Evolutionary conservation across 495 filamentous ascomycete species (phyloP).

Genomic region (Aspergillus sclerotiicarbonarius): DNA sequence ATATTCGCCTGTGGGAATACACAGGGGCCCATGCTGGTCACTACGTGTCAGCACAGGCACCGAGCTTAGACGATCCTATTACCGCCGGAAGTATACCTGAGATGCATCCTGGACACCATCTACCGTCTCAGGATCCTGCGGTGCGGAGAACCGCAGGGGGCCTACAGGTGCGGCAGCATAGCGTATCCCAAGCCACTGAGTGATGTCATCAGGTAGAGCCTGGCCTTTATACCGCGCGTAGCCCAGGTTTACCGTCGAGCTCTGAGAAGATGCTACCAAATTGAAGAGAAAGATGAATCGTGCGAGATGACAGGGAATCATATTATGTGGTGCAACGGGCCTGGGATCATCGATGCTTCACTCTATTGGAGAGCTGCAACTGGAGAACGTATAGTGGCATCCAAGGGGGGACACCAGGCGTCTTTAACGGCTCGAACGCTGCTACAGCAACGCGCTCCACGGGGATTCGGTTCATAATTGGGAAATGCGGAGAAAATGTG

Average conservation of each 20-base stretch:
- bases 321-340: not conserved
- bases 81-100: conserved; percentile 24
- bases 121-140: conserved; percentile 49
- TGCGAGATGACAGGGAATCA: conserved; percentile 9
- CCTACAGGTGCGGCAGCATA: conserved; percentile 61
- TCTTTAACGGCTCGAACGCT: too few relatives aligned
- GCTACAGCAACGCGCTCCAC: too few relatives aligned
- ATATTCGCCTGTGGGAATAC: conserved; percentile 45
- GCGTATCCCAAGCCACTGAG: conserved; percentile 65
- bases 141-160: conserved; percentile 57
- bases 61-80: not conserved
- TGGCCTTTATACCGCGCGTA: conserved; percentile 43
- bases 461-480: too few relatives aligned
- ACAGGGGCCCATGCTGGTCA: conserved; percentile 48
- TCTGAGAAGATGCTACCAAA: conserved; percentile 18
- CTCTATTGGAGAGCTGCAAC: too few relatives aligned
- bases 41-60: conserved; percentile 1
- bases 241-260: conserved; percentile 39
- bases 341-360: not conserved
- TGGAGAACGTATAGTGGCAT: too few relatives aligned
- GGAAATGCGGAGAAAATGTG: too few relatives aligned
- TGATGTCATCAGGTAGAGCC: conserved; percentile 43
- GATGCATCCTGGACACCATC: conserved; percentile 43
- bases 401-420: too few relatives aligned
- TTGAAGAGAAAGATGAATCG: conserved; percentile 20